These are phyloP conservation scores for Erigeron canadensis DNA, from an alignment of 129 eudicot species.

Conservation along the genomic window DNA sequence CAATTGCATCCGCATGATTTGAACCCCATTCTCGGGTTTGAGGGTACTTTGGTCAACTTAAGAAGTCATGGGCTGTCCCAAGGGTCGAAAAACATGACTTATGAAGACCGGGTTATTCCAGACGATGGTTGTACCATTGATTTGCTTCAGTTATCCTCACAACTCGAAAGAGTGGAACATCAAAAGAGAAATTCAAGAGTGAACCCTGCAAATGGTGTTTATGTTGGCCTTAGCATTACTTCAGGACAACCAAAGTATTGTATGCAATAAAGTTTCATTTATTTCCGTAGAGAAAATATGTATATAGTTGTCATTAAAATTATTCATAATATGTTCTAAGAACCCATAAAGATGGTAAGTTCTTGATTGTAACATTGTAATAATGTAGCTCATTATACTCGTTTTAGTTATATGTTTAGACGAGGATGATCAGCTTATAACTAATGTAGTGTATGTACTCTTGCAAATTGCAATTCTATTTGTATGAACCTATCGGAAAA, in stretches of 20 bases:
- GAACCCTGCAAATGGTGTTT: slow-evolving; percentile 2
- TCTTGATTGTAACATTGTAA: too few species aligned
- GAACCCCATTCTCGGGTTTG: slow-evolving; percentile 8
- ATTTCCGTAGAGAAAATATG: too few species aligned
- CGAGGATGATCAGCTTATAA: too few species aligned
- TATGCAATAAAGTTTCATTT: too few species aligned
- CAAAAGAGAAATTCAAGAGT: slow-evolving; percentile 30
- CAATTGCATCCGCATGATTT: neutral
- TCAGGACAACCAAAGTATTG: neutral
- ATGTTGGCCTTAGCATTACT: slow-evolving; percentile 9
- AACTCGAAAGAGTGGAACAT: slow-evolving; percentile 51
- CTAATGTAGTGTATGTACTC: too few species aligned
- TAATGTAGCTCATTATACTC: too few species aligned
- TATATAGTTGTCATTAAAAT: too few species aligned
- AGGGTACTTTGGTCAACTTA: neutral
- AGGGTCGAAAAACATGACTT: slow-evolving; percentile 26
- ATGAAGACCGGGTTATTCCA: slow-evolving; percentile 16
- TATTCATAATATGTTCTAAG: too few species aligned
- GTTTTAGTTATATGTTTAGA: too few species aligned
- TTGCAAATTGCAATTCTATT: too few species aligned
- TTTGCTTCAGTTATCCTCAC: slow-evolving; percentile 50
- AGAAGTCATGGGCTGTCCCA: neutral
- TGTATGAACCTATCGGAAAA: too few species aligned
- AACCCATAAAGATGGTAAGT: too few species aligned
- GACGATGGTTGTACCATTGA: slow-evolving; percentile 40